A percentile compares a stretch with the other conserved stretches of the same genome.
Conservation (phyloP, 1,284 basidiomycete genomes). For the Heliocybe sulcata region DNA sequence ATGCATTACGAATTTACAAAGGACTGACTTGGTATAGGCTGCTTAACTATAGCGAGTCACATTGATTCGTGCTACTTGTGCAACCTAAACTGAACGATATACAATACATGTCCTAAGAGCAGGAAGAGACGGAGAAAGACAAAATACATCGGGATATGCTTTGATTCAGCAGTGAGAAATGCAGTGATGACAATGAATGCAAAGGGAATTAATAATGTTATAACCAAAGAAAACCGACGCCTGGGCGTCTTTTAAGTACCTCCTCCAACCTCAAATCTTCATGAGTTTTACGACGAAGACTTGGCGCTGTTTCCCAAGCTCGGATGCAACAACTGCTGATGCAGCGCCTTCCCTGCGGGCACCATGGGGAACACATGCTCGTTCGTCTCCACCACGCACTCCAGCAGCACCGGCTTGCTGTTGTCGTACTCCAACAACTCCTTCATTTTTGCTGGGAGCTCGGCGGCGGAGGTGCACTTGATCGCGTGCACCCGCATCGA, state of each 20-base stretch:
- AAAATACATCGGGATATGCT: background rate
- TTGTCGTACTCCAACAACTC: conserved; percentile 96
- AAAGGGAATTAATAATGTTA: background rate
- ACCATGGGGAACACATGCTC: conserved; percentile 98
- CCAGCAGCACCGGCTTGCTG: conserved; percentile 82
- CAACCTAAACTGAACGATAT: too few species aligned
- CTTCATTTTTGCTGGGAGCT: conserved; percentile 93
- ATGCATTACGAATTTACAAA: too few species aligned
- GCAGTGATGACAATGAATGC: background rate
- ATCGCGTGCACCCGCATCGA: conserved; percentile 92
- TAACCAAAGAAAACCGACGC: background rate
- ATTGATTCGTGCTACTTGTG: too few species aligned
- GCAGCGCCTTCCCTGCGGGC: conserved; percentile 85
- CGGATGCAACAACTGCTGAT: conserved; percentile 79
- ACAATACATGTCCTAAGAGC: background rate
- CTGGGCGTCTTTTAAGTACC: background rate
- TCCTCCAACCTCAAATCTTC: background rate
- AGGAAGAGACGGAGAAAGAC: background rate
- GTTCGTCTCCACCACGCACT: conserved; percentile 80
- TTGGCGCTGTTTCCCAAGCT: background rate
- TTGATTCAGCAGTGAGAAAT: background rate
- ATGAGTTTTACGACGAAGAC: too few species aligned
- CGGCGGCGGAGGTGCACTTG: conserved; percentile 62
- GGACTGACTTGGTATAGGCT: too few species aligned
- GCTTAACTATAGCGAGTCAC: too few species aligned